Evolutionary conservation across 352 stramenopile genomes (phyloP).

Genomic region (Pythium dissimile): DNA sequence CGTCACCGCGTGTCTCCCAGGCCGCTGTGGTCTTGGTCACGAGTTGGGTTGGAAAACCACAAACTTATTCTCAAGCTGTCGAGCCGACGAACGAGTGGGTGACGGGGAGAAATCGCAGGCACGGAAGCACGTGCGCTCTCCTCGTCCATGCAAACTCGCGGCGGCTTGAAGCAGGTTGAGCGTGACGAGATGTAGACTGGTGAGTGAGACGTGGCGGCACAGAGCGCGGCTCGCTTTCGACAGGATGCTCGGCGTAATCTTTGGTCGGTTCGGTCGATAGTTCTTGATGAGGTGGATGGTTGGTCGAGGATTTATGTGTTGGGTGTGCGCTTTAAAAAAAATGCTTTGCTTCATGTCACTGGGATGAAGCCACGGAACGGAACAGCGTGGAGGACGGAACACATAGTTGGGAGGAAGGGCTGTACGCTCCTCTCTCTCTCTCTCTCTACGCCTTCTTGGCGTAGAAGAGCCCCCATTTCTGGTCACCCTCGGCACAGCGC

Average conservation of each 20-base stretch:
- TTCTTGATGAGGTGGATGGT: background rate
- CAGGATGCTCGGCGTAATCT: background rate
- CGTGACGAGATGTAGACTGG: background rate
- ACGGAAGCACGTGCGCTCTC: constrained; percentile 1
- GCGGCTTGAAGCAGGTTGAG: constrained; percentile 7
- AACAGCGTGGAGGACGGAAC: background rate
- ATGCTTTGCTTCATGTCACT: background rate
- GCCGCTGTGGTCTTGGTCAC: background rate
- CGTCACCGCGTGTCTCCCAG: background rate
- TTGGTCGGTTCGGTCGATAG: background rate
- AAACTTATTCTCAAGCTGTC: constrained; percentile 7
- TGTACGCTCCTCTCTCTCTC: background rate
- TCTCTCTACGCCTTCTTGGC: constrained; percentile 19
- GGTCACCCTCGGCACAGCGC: constrained; percentile 37
- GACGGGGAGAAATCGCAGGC: background rate
- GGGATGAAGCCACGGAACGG: background rate
- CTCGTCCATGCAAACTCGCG: constrained; percentile 5
- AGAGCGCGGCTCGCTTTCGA: background rate
- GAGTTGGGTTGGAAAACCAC: background rate
- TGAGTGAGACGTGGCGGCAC: background rate
- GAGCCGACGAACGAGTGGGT: background rate
- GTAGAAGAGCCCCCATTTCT: constrained; percentile 44
- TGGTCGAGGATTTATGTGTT: background rate
- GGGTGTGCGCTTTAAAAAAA: background rate
- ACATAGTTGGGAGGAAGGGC: background rate